These are phyloP conservation scores for Lentinula guzmanii DNA, from an alignment of 768 basidiomycete species.

Conservation along the genomic window DNA sequence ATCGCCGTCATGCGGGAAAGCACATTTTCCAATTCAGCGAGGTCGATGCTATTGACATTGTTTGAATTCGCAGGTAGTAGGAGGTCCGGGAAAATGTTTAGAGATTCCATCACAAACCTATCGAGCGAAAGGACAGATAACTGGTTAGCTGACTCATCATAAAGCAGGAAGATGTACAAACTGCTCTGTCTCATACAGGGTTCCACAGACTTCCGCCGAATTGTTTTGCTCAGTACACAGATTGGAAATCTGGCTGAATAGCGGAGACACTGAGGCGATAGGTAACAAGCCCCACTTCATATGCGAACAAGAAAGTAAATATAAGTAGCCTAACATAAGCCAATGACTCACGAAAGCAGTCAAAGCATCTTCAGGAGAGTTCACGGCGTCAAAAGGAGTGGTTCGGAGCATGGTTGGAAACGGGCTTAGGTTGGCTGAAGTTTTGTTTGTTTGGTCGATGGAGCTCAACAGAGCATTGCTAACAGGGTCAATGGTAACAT, in stretches of 20 bases:
- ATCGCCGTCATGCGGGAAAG: slow-evolving; percentile 7
- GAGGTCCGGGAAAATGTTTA: slow-evolving; percentile 1
- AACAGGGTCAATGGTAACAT: not conserved
- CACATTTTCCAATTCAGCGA: slow-evolving; percentile 1
- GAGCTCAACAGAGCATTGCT: not conserved
- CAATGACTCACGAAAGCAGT: not conserved
- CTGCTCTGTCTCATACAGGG: slow-evolving; percentile 2
- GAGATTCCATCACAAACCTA: slow-evolving; percentile 5
- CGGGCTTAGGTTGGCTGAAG: not conserved
- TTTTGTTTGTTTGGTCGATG: not conserved
- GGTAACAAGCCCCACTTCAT: not conserved
- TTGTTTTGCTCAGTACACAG: not conserved
- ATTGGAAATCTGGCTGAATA: not conserved
- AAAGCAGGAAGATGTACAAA: not conserved
- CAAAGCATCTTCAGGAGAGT: not conserved
- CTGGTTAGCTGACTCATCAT: not conserved
- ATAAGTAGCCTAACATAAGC: no score
- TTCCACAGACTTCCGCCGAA: not conserved
- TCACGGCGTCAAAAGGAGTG: not conserved
- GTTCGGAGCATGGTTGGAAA: not conserved
- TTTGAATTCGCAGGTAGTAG: not conserved
- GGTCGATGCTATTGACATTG: not conserved
- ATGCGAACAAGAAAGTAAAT: not conserved
- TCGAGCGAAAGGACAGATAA: no score
- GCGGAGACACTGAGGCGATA: not conserved